Conservation (phyloP, 1,139 yeast species). For the Geotrichum europaeum region DNA sequence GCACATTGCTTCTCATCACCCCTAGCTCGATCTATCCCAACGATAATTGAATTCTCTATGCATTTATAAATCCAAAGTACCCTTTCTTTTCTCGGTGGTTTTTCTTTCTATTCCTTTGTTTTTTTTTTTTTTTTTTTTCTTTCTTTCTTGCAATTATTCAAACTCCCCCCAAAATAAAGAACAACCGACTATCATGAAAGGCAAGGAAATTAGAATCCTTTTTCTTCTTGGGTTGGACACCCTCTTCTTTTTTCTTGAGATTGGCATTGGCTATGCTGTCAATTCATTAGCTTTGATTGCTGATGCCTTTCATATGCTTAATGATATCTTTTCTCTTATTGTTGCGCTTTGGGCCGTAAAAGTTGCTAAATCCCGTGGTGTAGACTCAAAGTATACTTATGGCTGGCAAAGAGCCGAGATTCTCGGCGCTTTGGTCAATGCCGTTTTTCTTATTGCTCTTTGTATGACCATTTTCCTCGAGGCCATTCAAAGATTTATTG, state of each 20-base stretch:
- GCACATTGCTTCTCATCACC: neutral
- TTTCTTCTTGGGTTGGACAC: constrained; percentile 73
- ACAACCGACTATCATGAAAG: constrained; percentile 27
- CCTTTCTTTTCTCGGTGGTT: neutral
- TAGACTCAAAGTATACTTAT: constrained; percentile 84
- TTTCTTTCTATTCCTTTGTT: neutral
- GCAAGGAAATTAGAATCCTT: constrained; percentile 69
- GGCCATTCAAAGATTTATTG: constrained; percentile 82
- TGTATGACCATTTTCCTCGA: constrained; percentile 90
- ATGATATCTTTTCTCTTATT: constrained; percentile 81
- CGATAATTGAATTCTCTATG: neutral
- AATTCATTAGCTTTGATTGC: constrained; percentile 91
- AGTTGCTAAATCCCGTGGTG: constrained; percentile 75
- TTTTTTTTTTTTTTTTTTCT: neutral
- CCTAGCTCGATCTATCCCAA: neutral
- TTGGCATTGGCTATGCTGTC: constrained; percentile 74
- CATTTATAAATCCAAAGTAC: neutral
- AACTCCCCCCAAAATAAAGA: neutral
- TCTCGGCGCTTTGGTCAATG: constrained; percentile 90
- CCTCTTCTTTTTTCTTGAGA: constrained; percentile 76
- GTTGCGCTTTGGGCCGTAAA: constrained; percentile 96
- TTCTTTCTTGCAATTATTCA: neutral
- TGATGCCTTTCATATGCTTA: constrained; percentile 95
- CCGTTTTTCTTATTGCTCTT: constrained; percentile 84
- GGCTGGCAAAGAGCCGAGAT: constrained; percentile 98